Evolutionary conservation across 495 filamentous ascomycete species (phyloP), one percentile per base, ranked within the genome.

Genomic region (Pyrenopolyporus hunteri): DNA sequence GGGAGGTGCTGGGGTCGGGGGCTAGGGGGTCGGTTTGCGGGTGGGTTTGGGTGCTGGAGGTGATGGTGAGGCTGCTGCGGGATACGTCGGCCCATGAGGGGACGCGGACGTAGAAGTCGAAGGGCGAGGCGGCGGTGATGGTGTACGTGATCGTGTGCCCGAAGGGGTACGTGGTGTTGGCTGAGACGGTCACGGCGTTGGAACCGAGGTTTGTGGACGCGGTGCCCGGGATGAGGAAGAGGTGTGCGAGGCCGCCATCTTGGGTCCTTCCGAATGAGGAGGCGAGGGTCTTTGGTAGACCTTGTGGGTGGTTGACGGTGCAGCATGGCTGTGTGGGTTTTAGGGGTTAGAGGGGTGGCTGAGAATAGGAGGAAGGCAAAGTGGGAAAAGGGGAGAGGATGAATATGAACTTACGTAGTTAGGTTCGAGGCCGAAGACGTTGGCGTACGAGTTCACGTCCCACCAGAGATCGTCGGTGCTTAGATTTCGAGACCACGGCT

Each of bases 221-320:
- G 11, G 43, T 59, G 11, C 44, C 64, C 0, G 78, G 78, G 17
- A 71, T 67, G 6, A 82, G 73, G 19, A 82, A 62, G 2, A 66
- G 65, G 61, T 81, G 79, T 6, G 74, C 78, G 5, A 82, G 57
- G 6, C 75, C 72, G 20, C 63, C 66, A 16, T 69, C 60, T 10
- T 67, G 66, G 6, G 70, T 56, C 10, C 28, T 54, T 5, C 48
- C 66, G 64, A 65, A 73, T 46, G 63, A 60, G 55, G 64, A 50
- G 33, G 69, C 57, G 29, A 84, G 70, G 54, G 83, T 86, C 53
- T 88, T 87, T 0, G 85, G 84, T 55, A 78, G 81, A 0, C 80
- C 84, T 65, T 87, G 83, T 0, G 79, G 82, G 66, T 85, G 79
- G 63, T 87, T 87, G 50, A 88, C 84, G 2, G 84, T 85, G 67